These are phyloP conservation scores for Zelonia costaricensis DNA, from an alignment of 208 protist genomes.

Conservation along the genomic window DNA sequence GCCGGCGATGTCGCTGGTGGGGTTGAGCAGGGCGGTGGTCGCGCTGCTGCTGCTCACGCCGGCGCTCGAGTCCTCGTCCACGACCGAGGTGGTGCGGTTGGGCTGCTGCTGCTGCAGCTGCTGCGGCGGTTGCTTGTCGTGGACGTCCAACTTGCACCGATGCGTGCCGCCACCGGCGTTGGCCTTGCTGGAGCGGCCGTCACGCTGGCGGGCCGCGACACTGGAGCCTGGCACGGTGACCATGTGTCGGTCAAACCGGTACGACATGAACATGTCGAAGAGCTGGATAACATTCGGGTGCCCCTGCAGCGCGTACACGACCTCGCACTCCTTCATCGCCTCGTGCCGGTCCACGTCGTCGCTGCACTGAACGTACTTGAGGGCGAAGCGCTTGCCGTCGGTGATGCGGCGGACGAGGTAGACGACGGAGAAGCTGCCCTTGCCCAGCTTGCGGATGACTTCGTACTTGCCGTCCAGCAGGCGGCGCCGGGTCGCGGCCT, in stretches of 20 bases:
- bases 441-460: constrained; percentile 44
- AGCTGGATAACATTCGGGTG: constrained; percentile 78
- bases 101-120: too few species aligned
- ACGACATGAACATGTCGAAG: constrained; percentile 81
- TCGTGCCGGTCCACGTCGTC: constrained; percentile 58
- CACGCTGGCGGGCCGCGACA: background rate
- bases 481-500: background rate
- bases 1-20: too few species aligned
- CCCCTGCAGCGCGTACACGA: constrained; percentile 56
- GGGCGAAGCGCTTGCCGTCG: constrained; percentile 44
- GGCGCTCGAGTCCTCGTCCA: too few species aligned
- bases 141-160: too few species aligned
- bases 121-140: too few species aligned
- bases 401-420: constrained; percentile 59
- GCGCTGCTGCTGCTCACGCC: too few species aligned
- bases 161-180: background rate
- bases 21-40: too few species aligned
- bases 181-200: too few species aligned
- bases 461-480: constrained; percentile 39
- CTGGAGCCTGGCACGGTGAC: constrained; percentile 9
- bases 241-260: constrained; percentile 41
- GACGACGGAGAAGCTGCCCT: constrained; percentile 63
- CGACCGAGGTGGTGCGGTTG: too few species aligned
- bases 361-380: constrained; percentile 72
- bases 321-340: constrained; percentile 72